Base-by-base conservation (phyloP, 176 grass and related monocot species). In the Avena sativa region DNA sequence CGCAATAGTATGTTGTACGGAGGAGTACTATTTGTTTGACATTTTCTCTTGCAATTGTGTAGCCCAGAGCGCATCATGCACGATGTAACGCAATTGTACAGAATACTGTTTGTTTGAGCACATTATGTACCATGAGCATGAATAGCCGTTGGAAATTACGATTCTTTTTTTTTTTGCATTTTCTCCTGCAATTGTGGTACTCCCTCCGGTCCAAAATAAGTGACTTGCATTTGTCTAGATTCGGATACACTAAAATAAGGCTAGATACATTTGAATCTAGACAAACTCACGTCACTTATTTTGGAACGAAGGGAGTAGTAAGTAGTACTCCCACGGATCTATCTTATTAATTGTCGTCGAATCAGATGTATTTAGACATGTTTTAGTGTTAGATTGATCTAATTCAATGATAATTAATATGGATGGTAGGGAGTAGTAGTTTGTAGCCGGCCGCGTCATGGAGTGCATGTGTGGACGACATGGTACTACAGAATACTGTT, bases 1-100 rank as follows among this genome's bases (percentile, higher is more conserved):
- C 34, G 61, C 51, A 67, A 86, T 76, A 44, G 82, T 53, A 47
- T 21, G 76, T 1, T 48, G 46, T 48, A 48, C 46, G 40, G 40
- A 43, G 38, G 6, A 47, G 46, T 48, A 48, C 46, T 48, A 9
- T 48, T 11, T 48, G 8, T 49, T 84, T 84, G 81, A 74, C 87
- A 50, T 84, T 87, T 89, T 60, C 9, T 84, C 86, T 10, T 49
- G 78, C 23, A 66, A 21, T 46, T n/a, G 79, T n/a, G 79, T 46
- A 78, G 68, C 34, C 46, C 8, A 48, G 46, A 48, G n/a, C 46
- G 62, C 63, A 78, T 88, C 71, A 78, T 60, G 62, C 63, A 78
- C 83, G 61, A 71, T 78, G 63, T 48, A 58, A 2, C 5, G 17
- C 63, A 4, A 1, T 9, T 10, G 16, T 21, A 64, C 62, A 79